phyloP scores from a whole-genome alignment of 2,329 filamentous ascomycete genomes.

The Macrophomina tecta region DNA sequence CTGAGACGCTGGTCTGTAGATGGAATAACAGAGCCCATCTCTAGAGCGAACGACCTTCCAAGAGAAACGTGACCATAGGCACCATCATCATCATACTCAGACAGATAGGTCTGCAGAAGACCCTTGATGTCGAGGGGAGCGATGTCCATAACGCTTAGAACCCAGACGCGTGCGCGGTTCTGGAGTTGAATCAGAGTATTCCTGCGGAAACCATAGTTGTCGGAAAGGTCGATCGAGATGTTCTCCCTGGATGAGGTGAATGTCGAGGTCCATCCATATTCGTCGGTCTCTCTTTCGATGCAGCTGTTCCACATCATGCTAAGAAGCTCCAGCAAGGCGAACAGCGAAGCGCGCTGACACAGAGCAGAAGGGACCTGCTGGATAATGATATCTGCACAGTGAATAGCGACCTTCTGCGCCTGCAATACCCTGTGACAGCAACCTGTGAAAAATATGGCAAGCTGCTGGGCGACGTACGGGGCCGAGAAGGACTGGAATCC shows the following conservation, averaged over 20 bases:
- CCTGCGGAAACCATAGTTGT: conserved; percentile 84
- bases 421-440: conserved; percentile 94
- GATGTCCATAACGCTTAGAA: conserved; percentile 78
- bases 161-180: conserved; percentile 78
- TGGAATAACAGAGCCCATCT: conserved; percentile 88
- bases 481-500: conserved; percentile 82
- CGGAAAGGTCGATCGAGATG: conserved; percentile 87
- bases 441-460: conserved; percentile 81
- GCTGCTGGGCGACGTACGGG: conserved; percentile 85
- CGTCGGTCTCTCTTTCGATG: conserved; percentile 89
- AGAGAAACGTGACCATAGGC: conserved; percentile 90
- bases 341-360: conserved; percentile 87
- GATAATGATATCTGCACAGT: conserved; percentile 85
- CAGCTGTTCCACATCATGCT: conserved; percentile 96
- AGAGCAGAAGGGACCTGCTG: conserved; percentile 84
- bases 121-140: conserved; percentile 95
- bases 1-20: conserved; percentile 81
- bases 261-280: conserved; percentile 84
- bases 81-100: conserved; percentile 90
- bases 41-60: conserved; percentile 90
- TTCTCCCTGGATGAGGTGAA: conserved; percentile 79
- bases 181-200: conserved; percentile 80
- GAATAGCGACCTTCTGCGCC: conserved; percentile 85
- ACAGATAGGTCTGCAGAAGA: conserved; percentile 89
- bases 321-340: conserved; percentile 88